A percentile compares a stretch with the other conserved stretches of the same genome.
These are phyloP conservation scores for Dactylellina leptospora DNA, from an alignment of 2,329 filamentous ascomycete genomes.

Conservation along the genomic window DNA sequence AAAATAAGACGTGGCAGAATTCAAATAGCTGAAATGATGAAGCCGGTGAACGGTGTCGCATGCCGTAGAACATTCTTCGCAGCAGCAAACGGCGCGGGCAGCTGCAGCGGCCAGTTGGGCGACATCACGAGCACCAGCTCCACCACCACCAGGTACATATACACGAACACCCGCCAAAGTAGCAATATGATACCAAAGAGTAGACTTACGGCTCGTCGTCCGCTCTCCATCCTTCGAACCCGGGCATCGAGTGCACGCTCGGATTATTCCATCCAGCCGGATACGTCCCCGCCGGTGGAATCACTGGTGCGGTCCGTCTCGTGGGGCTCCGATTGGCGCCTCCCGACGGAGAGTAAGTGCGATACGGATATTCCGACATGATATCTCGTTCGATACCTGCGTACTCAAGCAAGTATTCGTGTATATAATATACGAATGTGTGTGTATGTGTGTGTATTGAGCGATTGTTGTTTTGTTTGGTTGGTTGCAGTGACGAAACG, in stretches of 20 bases:
- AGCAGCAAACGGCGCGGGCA: constrained; percentile 17
- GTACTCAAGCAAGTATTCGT: not conserved
- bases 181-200: constrained; percentile 1
- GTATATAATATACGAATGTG: not conserved
- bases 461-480: not conserved
- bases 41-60: too few species aligned
- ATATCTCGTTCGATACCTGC: not conserved
- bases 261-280: constrained; percentile 30
- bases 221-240: constrained; percentile 40
- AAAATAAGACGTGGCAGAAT: constrained; percentile 36
- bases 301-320: constrained; percentile 18
- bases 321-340: constrained; percentile 38
- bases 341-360: constrained; percentile 33
- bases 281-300: constrained; percentile 21
- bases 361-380: constrained; percentile 46
- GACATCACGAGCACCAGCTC: constrained; percentile 37
- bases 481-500: not conserved
- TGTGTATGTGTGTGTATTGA: not conserved
- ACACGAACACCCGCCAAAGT: not conserved
- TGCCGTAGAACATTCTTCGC: constrained; percentile 12
- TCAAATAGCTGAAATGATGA: not conserved
- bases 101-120: constrained; percentile 23
- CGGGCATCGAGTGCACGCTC: constrained; percentile 29
- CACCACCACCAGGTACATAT: not conserved
- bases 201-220: constrained; percentile 19